These are phyloP conservation scores for Alisma plantagoaquatica DNA, from an alignment of 106 monocot species.

Conservation along the genomic window DNA sequence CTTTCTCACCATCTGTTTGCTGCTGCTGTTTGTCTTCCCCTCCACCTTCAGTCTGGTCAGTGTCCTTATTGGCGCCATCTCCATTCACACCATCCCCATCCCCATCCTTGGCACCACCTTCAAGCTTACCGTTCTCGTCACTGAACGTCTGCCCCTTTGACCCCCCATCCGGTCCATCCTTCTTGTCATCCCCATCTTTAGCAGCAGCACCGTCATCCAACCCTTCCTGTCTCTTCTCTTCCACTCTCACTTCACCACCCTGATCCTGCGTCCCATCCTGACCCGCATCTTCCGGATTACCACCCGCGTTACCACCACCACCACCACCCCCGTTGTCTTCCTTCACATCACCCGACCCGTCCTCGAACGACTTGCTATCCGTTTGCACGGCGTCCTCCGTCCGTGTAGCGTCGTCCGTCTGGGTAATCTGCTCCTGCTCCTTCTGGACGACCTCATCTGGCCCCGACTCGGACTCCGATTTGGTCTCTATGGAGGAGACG, in stretches of 20 bases:
- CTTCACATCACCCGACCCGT: constrained; percentile 22
- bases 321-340: constrained; percentile 22
- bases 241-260: constrained; percentile 3
- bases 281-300: constrained; percentile 11
- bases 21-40: constrained; percentile 3
- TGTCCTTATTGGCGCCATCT: constrained; percentile 11
- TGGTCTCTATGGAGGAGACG: constrained; percentile 17
- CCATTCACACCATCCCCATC: constrained; percentile 19
- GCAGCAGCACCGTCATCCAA: constrained; percentile 7
- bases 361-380: constrained; percentile 20
- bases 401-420: constrained; percentile 21
- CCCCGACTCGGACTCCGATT: too few relatives aligned
- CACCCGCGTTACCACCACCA: background rate
- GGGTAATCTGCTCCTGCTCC: too few relatives aligned
- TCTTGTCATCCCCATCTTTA: constrained; percentile 14
- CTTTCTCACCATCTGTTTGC: constrained; percentile 3
- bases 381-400: constrained; percentile 20
- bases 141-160: constrained; percentile 4
- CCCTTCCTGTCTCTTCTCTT: constrained; percentile 18
- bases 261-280: constrained; percentile 4
- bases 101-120: constrained; percentile 9
- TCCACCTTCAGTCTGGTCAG: constrained; percentile 14
- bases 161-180: constrained; percentile 9
- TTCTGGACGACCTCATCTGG: too few relatives aligned
- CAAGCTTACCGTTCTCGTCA: constrained; percentile 11